phyloP scores from a whole-genome alignment of 768 basidiomycete genomes.

The Suillus weaverae region DNA sequence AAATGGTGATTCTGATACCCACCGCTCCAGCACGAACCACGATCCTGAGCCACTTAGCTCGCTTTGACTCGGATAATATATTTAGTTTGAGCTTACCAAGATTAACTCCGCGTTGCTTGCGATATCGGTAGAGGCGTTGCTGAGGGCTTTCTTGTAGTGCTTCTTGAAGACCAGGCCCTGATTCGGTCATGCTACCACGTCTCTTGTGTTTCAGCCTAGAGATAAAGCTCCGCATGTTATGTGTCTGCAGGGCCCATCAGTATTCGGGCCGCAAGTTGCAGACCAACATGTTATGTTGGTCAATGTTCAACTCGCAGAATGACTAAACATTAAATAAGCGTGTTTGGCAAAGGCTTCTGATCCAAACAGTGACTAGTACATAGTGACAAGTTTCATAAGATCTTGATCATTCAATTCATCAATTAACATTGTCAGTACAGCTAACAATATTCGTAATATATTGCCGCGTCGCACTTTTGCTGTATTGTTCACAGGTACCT shows the following conservation, averaged over 20 bases:
- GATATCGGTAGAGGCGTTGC: slow-evolving; percentile 48
- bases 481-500: background rate
- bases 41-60: slow-evolving; percentile 45
- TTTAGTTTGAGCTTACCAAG: slow-evolving; percentile 50
- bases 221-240: background rate
- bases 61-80: slow-evolving; percentile 2
- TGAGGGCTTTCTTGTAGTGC: background rate
- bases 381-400: background rate
- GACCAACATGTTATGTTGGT: background rate
- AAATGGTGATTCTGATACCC: slow-evolving; percentile 68
- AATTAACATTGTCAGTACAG: background rate
- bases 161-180: background rate
- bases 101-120: slow-evolving; percentile 81
- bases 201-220: background rate
- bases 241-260: background rate
- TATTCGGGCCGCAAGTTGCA: too few relatives aligned
- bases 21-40: slow-evolving; percentile 79
- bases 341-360: slow-evolving; percentile 7
- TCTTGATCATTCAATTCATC: background rate
- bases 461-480: background rate
- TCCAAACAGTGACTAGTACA: background rate
- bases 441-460: background rate
- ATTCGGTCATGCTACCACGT: background rate
- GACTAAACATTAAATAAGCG: background rate
- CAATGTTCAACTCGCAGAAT: background rate